Conservation (phyloP, 78 protist genomes). For the Neovahlkampfia damariscottae region DNA sequence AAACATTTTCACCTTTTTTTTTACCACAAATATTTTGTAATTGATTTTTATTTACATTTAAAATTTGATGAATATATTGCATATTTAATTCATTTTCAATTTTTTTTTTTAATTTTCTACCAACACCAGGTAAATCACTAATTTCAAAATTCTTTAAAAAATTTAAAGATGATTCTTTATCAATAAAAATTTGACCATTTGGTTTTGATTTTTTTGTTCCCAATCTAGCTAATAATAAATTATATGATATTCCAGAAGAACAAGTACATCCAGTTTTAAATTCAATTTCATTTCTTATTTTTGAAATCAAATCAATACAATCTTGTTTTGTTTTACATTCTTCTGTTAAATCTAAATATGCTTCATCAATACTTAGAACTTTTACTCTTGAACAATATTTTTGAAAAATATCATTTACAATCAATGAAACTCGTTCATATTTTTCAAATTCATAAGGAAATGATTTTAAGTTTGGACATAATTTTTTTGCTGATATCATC, state of each 20-base stretch:
- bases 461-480: neutral
- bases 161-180: neutral
- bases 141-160: neutral
- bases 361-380: slow-evolving; percentile 20
- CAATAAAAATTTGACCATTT: neutral
- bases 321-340: neutral
- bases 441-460: slow-evolving; percentile 20
- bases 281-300: neutral
- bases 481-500: neutral
- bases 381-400: neutral
- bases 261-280: neutral
- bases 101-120: neutral
- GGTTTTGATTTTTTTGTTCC: slow-evolving; percentile 17
- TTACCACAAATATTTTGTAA: neutral
- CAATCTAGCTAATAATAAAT: slow-evolving; percentile 19
- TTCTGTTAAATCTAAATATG: slow-evolving; percentile 11
- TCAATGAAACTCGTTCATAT: neutral
- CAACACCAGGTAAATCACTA: slow-evolving; percentile 15
- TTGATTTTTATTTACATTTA: neutral
- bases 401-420: neutral
- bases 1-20: neutral
- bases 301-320: neutral
- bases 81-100: neutral
- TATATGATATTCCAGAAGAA: neutral
- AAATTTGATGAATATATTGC: neutral